phyloP scores from a whole-genome alignment of 805 yeast genomes.

The Ogataea pini region DNA sequence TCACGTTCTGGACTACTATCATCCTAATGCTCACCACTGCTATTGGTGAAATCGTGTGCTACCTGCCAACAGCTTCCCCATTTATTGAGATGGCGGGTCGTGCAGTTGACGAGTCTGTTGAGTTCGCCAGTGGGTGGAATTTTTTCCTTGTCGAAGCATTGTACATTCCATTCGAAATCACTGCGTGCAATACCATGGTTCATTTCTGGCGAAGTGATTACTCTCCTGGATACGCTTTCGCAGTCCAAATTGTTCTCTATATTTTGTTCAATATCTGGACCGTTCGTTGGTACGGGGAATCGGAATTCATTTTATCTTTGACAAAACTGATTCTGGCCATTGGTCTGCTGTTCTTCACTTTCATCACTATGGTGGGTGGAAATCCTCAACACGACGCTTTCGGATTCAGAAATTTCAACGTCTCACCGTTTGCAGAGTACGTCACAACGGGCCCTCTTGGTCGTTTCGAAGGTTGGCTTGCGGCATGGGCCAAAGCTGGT shows the following conservation, averaged over 20 bases:
- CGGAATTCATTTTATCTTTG: constrained; percentile 48
- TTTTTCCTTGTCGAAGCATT: constrained; percentile 45
- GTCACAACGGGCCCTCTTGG: constrained; percentile 41
- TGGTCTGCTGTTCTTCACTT: constrained; percentile 50
- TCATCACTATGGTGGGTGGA: constrained; percentile 58
- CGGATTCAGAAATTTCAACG: constrained; percentile 48
- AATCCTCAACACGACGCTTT: constrained; percentile 52
- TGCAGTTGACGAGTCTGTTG: constrained; percentile 40
- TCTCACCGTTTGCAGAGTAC: constrained; percentile 42
- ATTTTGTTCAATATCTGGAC: constrained; percentile 46
- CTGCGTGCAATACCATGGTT: constrained; percentile 52
- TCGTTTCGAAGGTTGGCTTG: constrained; percentile 44
- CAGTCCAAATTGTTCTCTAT: constrained; percentile 44
- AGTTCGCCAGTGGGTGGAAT: constrained; percentile 38
- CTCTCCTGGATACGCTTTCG: constrained; percentile 48
- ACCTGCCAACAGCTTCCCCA: constrained; percentile 40
- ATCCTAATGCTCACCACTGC: constrained; percentile 38
- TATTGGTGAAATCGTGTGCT: constrained; percentile 40
- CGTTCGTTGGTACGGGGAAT: constrained; percentile 52
- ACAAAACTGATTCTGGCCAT: constrained; percentile 49
- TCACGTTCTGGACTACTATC: constrained; percentile 35
- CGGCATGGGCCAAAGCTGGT: constrained; percentile 40
- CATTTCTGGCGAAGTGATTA: constrained; percentile 54
- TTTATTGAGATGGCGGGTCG: constrained; percentile 41
- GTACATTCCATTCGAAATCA: constrained; percentile 50